A percentile compares a stretch with the other conserved stretches of the same genome.
Evolutionary conservation across 192 early-diverging fungal species (phyloP).

Genomic region (Rhizophlyctis rosea): DNA sequence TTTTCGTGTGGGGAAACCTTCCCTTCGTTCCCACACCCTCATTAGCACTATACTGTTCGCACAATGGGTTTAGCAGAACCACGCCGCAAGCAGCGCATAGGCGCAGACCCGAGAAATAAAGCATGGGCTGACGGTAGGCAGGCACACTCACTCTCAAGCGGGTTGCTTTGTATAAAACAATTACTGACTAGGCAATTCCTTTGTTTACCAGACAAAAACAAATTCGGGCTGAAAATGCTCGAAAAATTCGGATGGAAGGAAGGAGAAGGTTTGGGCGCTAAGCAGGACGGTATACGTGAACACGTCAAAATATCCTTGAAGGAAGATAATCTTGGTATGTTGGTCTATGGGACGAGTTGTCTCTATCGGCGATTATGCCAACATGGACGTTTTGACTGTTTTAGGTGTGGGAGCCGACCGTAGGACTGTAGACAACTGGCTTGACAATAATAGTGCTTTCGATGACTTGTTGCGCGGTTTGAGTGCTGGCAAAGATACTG

Average conservation of each 20-base stretch:
- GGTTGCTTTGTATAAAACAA: background rate
- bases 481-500: slow-evolving; percentile 61
- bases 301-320: slow-evolving; percentile 88
- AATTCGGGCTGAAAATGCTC: slow-evolving; percentile 89
- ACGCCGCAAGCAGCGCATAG: slow-evolving; percentile 72
- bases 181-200: background rate
- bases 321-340: slow-evolving; percentile 73
- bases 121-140: slow-evolving; percentile 76
- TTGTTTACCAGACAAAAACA: slow-evolving; percentile 59
- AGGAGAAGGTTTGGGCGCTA: slow-evolving; percentile 86
- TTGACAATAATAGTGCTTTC: slow-evolving; percentile 88
- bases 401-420: slow-evolving; percentile 75
- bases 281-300: slow-evolving; percentile 78
- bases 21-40: too few relatives aligned
- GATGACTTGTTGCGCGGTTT: slow-evolving; percentile 74
- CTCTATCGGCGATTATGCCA: background rate
- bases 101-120: slow-evolving; percentile 88
- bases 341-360: background rate
- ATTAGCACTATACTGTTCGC: too few relatives aligned
- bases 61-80: slow-evolving; percentile 72
- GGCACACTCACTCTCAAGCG: background rate
- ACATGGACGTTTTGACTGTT: background rate
- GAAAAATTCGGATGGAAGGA: slow-evolving; percentile 95
- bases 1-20: too few relatives aligned
- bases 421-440: slow-evolving; percentile 89